Percentiles rank a stretch among this genome's conserved stretches.
phyloP scores from a whole-genome alignment of 106 monocot species.

The Dendrobium huoshanense region DNA sequence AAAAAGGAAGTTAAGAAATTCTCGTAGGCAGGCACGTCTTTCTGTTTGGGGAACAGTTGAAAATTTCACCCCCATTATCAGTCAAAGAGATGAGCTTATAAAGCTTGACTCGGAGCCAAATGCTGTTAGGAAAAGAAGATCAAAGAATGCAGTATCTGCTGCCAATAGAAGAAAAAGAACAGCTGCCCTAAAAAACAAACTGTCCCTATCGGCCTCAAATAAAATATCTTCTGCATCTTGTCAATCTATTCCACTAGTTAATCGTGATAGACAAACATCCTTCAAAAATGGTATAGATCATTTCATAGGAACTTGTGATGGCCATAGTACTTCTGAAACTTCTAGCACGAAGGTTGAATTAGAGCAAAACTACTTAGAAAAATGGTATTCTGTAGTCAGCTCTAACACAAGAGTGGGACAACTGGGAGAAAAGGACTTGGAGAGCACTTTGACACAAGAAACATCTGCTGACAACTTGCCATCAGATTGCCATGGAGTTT shows the following conservation, averaged over 20 bases:
- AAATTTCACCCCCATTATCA: conserved; percentile 31
- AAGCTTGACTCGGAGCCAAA: conserved; percentile 10
- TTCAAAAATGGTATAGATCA: background rate
- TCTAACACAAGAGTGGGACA: conserved; percentile 16
- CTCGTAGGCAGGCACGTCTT: conserved; percentile 19
- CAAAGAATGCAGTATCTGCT: conserved; percentile 17
- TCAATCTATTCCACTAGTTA: conserved; percentile 3
- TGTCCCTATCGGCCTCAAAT: conserved; percentile 9
- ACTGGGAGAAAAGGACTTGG: conserved; percentile 52
- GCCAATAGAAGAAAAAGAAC: conserved; percentile 8
- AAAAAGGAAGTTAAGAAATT: conserved; percentile 49
- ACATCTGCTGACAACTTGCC: conserved; percentile 29
- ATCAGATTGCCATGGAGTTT: conserved; percentile 36
- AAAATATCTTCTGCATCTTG: conserved; percentile 12
- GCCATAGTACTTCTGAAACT: background rate
- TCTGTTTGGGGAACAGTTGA: conserved; percentile 56
- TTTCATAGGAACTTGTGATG: conserved; percentile 8
- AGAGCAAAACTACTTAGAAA: conserved; percentile 10
- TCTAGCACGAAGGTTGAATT: conserved; percentile 5
- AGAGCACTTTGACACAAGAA: conserved; percentile 71
- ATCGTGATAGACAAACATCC: conserved; percentile 7
- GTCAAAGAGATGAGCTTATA: conserved; percentile 8
- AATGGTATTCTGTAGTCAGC: conserved; percentile 1
- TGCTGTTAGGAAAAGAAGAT: conserved; percentile 9
- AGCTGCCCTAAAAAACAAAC: conserved; percentile 8